phyloP scores from a whole-genome alignment of 768 basidiomycete genomes.

The Trametes punicea region DNA sequence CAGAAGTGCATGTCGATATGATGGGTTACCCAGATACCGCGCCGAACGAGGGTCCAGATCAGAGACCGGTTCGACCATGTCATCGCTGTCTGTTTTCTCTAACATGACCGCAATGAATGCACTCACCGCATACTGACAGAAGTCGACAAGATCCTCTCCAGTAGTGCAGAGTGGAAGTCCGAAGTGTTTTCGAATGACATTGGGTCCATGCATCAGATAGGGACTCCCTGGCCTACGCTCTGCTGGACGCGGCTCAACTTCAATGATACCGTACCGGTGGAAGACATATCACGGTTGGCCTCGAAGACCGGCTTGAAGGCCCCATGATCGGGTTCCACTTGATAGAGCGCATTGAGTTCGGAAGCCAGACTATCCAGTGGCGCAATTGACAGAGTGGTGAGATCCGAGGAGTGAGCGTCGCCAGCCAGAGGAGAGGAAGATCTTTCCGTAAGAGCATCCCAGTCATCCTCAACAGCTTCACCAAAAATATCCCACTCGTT shows the following conservation, averaged over 20 bases:
- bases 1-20: background rate
- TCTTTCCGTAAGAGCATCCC: too few relatives aligned
- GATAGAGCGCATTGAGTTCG: background rate
- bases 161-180: background rate
- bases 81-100: background rate
- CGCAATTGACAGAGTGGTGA: too few relatives aligned
- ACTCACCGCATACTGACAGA: background rate
- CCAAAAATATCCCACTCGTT: conserved; percentile 1
- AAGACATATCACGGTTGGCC: background rate
- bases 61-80: background rate
- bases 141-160: background rate
- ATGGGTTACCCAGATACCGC: background rate
- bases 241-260: background rate
- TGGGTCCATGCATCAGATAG: background rate
- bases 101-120: background rate
- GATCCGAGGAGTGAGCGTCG: too few relatives aligned
- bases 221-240: background rate
- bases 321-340: background rate
- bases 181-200: background rate
- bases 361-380: too few relatives aligned
- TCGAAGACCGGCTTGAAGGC: background rate
- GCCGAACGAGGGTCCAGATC: background rate
- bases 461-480: too few relatives aligned
- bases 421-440: too few relatives aligned
- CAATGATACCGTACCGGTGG: background rate